Evolutionary conservation across 768 basidiomycete species (phyloP), one percentile per base, ranked within the genome.

Genomic region (Cyclocybe aegerita): DNA sequence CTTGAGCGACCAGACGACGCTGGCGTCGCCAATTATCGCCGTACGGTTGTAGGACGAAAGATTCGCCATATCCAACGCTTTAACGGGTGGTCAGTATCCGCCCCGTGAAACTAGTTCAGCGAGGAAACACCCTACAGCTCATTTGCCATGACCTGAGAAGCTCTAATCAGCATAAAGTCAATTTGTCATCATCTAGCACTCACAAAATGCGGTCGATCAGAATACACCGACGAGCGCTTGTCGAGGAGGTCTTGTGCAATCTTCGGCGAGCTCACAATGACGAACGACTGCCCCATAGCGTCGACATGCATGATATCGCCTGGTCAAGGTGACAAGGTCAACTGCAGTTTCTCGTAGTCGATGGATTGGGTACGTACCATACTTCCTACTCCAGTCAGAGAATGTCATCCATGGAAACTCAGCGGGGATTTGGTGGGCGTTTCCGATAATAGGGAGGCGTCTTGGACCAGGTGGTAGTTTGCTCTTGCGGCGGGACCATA

Each of bases 211-310:
- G 78, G 78, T 7, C 79, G 63, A 43, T 74, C 71, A 39, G 77
- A 79, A 55, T 79, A 78, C 8, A 76, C 65, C 3, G 68, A 50
- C 1, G 75, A 71, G 50, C 74, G 70, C 55, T 68, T 72, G 49
- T 79, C 79, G 11, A 81, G 60, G 39, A 76, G 65, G 29, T 73
- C 70, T 64, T 73, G 67, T 9, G 56, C 59, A 14, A 69, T 57
- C 7, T 70, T 60, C 3, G 68, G 55, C 5, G 74, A 71, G 56
- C 77, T 79, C 44, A 79, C 57, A 43, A 65, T 57, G 9, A 66
- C 48, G 11, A 62, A 50, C 9, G 70, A 63, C 39, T 73, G 70
- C 4, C 77, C 76, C 11, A 81, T 52, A 12, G 75, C 61, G 14
- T 62, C 71, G 39, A 77, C 65, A 12, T 61, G 74, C 16, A 61